Evolutionary conservation across 169 alveolate species (phyloP).

Genomic region (Toxoplasma gondii): DNA sequence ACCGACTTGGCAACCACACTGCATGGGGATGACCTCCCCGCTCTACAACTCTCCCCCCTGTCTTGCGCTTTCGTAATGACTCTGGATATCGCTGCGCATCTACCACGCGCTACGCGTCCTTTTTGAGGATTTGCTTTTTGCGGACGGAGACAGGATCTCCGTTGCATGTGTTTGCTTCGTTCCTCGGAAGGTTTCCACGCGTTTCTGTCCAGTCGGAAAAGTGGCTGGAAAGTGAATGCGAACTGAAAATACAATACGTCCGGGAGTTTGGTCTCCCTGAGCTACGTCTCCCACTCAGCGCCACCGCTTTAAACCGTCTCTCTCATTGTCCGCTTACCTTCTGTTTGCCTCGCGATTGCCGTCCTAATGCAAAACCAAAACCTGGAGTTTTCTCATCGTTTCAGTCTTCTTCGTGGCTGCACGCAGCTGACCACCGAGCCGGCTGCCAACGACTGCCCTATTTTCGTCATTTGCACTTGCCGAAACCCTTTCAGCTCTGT

Average conservation of each 20-base stretch:
- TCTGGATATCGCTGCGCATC: not conserved
- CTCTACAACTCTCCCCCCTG: not conserved
- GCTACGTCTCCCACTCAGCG: not conserved
- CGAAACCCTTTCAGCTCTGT: too few relatives aligned
- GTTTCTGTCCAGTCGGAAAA: not conserved
- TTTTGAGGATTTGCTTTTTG: not conserved
- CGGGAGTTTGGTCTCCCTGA: not conserved
- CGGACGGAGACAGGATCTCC: not conserved
- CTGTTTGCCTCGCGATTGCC: not conserved
- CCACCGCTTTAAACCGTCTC: not conserved
- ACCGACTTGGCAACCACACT: not conserved
- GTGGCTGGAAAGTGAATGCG: not conserved
- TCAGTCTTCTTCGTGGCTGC: not conserved
- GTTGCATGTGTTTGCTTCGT: not conserved
- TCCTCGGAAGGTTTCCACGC: not conserved
- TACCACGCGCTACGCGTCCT: not conserved
- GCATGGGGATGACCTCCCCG: not conserved
- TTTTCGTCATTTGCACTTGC: not conserved
- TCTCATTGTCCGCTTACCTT: not conserved
- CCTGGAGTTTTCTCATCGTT: not conserved
- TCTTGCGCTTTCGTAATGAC: conserved; percentile 7
- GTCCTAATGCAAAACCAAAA: too few relatives aligned
- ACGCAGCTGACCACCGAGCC: not conserved
- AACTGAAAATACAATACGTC: not conserved
- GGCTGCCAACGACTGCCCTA: not conserved